phyloP scores from a whole-genome alignment of 2,329 filamentous ascomycete species.

The Fusarium sp. region DNA sequence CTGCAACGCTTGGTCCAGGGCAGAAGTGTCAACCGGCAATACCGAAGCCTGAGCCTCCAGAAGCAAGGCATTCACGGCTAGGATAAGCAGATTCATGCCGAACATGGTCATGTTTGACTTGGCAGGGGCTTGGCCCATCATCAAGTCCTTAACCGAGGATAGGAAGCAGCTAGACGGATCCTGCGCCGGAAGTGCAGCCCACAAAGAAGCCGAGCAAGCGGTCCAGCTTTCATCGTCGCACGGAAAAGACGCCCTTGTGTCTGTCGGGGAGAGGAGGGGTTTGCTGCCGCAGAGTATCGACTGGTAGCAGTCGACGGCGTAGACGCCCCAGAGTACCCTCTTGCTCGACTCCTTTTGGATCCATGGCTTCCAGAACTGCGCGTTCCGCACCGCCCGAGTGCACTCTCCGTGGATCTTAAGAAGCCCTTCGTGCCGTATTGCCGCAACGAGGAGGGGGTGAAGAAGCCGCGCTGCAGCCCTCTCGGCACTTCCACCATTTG shows the following conservation, averaged over 20 bases:
- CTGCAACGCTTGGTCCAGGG: not conserved
- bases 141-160: not conserved
- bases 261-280: conserved; percentile 1
- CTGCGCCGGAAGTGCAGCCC: not conserved
- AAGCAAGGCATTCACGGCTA: not conserved
- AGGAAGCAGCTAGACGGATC: not conserved
- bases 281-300: conserved; percentile 4
- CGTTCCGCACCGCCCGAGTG: not conserved
- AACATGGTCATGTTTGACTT: not conserved
- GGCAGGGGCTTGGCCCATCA: not conserved
- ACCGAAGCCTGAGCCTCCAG: not conserved
- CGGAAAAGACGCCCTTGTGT: not conserved
- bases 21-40: not conserved
- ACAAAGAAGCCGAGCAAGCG: not conserved
- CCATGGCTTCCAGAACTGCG: not conserved
- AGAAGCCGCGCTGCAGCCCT: not conserved
- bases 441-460: not conserved
- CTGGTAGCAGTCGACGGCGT: conserved; percentile 3
- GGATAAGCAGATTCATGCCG: not conserved
- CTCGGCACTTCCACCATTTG: not conserved
- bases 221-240: not conserved
- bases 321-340: not conserved
- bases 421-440: not conserved
- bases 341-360: conserved; percentile 1
- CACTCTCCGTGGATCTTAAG: not conserved